Base-by-base conservation (phyloP, 1,284 basidiomycete genomes). In the Marasmius fiardii region DNA sequence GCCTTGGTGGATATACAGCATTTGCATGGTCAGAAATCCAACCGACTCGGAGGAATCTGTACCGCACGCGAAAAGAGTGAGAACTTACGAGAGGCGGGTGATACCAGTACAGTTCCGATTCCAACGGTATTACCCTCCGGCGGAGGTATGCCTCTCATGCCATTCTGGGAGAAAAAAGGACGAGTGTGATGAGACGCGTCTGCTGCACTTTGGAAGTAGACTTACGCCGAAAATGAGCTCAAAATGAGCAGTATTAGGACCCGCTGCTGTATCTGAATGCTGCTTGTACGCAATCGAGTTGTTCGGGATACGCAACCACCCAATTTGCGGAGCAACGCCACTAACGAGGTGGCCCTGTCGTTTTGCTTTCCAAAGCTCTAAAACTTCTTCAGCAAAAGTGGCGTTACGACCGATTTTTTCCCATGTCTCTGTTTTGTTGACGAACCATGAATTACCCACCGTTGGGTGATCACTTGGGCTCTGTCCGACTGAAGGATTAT, bases 381-480 rank as follows among this genome's bases (percentile, higher is more conserved):
- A 23, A 5, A 64, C 23, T 26, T 59, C 31, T 16, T 51, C 58
- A 10, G 45, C 53, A 16, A 61, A 35, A 26, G 66, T 59, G 0
- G 64, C 63, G 11, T 61, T 62, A 51, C 65, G 64, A 24, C 57
- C 50, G 7, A 55, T 23, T 14, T 63, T 45, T 23, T 73, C 68
- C 31, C 60, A 55, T 1, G 67, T 69, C 28, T 64, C 48, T 1
- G 63, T 67, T 11, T 61, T 54, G 54, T 72, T 71, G 11, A 71
- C 68, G 14, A 57, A 48, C 59, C 65, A 76, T 5, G 58, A 47
- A 50, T 64, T 65, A 11, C 55, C 41, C n/a, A 74, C 48, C n/a
- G 67, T 55, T 2, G 68, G 58, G 43, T 77, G 74, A 55, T 75
- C 75, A 24, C 62, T 63, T 21, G 80, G 62, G 60, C 80, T 78